Evolutionary conservation across 345 rosid genomes (phyloP).

Genomic region (Populus ilicifolia): DNA sequence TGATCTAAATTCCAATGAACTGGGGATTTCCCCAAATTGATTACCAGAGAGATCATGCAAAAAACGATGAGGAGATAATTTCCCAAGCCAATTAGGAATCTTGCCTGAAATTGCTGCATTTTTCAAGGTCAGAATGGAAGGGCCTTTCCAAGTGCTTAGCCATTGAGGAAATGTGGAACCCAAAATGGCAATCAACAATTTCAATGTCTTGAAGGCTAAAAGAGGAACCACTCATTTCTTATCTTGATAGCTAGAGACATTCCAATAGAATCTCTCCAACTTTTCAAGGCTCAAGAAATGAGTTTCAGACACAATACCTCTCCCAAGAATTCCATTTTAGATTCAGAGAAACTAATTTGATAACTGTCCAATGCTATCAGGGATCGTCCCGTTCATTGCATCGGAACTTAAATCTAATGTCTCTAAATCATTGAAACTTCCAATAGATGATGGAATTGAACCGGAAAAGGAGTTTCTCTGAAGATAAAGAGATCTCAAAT

Average conservation of each 20-base stretch:
- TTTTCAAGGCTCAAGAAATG: slow-evolving; percentile 19
- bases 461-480: slow-evolving; percentile 6
- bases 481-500: slow-evolving; percentile 5
- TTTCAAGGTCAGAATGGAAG: neutral
- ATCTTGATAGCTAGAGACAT: slow-evolving; percentile 4
- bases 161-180: slow-evolving; percentile 15
- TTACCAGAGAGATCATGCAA: slow-evolving; percentile 11
- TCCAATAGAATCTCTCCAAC: neutral
- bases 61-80: slow-evolving; percentile 6
- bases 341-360: slow-evolving; percentile 11
- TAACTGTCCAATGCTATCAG: slow-evolving; percentile 17
- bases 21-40: slow-evolving; percentile 19
- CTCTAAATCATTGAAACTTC: slow-evolving; percentile 9
- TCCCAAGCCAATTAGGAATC: slow-evolving; percentile 21
- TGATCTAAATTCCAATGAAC: neutral
- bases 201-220: slow-evolving; percentile 7
- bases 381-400: slow-evolving; percentile 17
- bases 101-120: slow-evolving; percentile 20
- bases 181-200: slow-evolving; percentile 5
- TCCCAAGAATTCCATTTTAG: slow-evolving; percentile 22
- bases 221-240: slow-evolving; percentile 7
- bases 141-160: slow-evolving; percentile 16
- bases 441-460: slow-evolving; percentile 12
- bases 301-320: slow-evolving; percentile 9
- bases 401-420: slow-evolving; percentile 13